phyloP scores from a whole-genome alignment of 257 asterid genomes.

The Przewalskia tangutica region DNA sequence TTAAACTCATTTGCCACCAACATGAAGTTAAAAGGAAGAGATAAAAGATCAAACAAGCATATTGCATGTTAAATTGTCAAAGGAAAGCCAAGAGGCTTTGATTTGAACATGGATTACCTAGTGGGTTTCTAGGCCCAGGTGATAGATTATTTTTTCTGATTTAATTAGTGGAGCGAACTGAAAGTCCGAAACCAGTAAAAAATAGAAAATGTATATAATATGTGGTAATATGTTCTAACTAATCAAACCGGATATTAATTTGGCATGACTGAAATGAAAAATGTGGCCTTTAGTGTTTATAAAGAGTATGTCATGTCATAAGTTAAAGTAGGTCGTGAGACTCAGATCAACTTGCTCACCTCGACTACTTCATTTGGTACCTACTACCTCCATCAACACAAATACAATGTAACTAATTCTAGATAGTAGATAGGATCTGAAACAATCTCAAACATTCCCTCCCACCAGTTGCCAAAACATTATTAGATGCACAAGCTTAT shows the following conservation, averaged over 20 bases:
- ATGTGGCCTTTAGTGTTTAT: not conserved
- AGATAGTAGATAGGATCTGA: not conserved
- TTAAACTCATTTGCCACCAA: not conserved
- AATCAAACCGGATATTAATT: not conserved
- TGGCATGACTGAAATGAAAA: not conserved
- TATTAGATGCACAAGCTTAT: not conserved
- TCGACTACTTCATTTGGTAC: not conserved
- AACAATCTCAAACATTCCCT: not conserved
- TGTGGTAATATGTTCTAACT: not conserved
- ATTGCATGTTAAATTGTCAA: too few relatives aligned
- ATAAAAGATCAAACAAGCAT: not conserved
- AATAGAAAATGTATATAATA: not conserved
- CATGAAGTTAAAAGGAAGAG: not conserved
- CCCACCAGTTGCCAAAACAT: not conserved
- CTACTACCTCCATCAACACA: not conserved
- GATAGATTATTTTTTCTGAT: not conserved
- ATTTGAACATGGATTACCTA: not conserved
- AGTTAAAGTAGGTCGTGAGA: not conserved
- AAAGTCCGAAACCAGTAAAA: not conserved
- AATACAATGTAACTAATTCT: not conserved
- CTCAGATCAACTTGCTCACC: not conserved
- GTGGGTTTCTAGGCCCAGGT: not conserved
- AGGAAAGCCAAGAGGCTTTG: too few relatives aligned
- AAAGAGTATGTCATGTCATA: not conserved
- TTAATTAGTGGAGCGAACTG: not conserved